Base-by-base conservation (phyloP, 2,329 filamentous ascomycete genomes). In the Knufia petricola region DNA sequence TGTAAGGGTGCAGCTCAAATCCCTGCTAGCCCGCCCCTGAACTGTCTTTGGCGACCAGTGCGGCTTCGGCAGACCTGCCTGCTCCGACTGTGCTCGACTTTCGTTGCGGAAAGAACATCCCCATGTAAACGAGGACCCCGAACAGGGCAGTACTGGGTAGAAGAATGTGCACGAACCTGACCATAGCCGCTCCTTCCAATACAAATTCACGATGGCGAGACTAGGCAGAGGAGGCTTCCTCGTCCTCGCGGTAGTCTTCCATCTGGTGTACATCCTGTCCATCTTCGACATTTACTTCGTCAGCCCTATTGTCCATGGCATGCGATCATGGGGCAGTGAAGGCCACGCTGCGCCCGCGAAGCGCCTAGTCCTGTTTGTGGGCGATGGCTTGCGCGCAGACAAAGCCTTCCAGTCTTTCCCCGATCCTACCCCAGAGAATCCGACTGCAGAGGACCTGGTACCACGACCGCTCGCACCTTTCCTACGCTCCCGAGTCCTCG, bases 221-320 rank as follows among this genome's bases (percentile, higher is more conserved):
- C 67, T 81, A 51, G 72, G 77, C 58, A 87, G 89, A 63, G 78
- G 85, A 62, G 83, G 82, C 63, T 96, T 98, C 65, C 70, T 96
- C 66, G 82, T 84, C 64, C 79, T 94, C 63, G 92, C 92, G 59
- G 78, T 95, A 63, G 71, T 90, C 52, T 98, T 98, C 65, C 94
- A 98, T 68, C 66, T 96, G 47, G 79, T 94, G 56, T 98, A 98
- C 66, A 84, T 95, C 49, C 85, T 84, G 64, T 95, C 88, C 52
- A 96, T 96, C 61, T 98, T 98, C 69, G 89, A 95, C 66, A 92
- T 96, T 55, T 96, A 98, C 69, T 98, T 98, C 64, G 88, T 95
- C 63, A 95, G 88, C 64, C 92, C 92, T 19, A 92, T 98, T 59
- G 92, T 96, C 48, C 85, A 84, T 71, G 92, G 92, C 63, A 98